phyloP scores from a whole-genome alignment of 148 eudicot species.

The Arctostaphylos glauca region DNA sequence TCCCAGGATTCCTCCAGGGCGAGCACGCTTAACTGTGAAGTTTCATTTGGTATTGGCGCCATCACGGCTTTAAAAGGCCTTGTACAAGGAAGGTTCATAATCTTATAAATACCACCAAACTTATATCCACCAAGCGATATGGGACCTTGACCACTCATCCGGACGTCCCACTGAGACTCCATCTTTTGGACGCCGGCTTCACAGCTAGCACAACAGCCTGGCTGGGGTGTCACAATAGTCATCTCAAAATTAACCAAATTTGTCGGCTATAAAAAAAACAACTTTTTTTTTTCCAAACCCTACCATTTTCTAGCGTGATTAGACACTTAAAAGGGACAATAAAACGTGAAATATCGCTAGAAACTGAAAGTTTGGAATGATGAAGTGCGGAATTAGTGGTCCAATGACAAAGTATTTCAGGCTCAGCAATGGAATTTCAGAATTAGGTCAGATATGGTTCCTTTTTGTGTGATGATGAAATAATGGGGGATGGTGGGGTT shows the following conservation, averaged over 20 bases:
- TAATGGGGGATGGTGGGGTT: constrained; percentile 5
- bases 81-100: no score
- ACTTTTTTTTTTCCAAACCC: background rate
- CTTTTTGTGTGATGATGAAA: background rate
- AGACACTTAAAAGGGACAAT: background rate
- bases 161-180: no score
- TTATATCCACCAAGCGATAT: no score
- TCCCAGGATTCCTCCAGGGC: no score
- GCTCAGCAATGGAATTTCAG: background rate
- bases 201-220: no score
- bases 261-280: background rate
- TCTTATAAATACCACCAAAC: no score
- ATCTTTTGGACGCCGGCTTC: no score
- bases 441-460: background rate
- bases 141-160: no score
- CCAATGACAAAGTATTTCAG: background rate
- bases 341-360: background rate
- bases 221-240: no score
- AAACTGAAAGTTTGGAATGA: background rate
- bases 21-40: no score
- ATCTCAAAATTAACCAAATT: background rate
- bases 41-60: no score
- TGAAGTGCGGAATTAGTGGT: constrained; percentile 4
- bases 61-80: no score
- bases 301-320: background rate